These are phyloP conservation scores for Ceratobasidium sp. DNA, from an alignment of 1,284 basidiomycete species.

Conservation along the genomic window DNA sequence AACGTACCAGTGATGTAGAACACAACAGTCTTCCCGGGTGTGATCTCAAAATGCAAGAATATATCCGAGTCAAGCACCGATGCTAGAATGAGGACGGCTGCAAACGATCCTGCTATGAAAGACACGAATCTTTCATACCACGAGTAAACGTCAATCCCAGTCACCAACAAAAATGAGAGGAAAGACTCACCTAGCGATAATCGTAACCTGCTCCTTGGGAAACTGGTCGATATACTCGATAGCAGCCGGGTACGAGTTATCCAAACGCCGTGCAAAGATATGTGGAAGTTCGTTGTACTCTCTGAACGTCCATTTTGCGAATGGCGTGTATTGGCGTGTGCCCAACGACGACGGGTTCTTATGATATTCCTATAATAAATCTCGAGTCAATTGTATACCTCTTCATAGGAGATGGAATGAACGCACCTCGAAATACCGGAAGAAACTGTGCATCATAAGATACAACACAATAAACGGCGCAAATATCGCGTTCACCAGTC, in stretches of 20 bases:
- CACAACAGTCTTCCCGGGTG: slow-evolving; percentile 89
- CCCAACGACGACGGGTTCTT: slow-evolving; percentile 97
- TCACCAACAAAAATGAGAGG: neutral
- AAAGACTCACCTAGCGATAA: slow-evolving; percentile 82
- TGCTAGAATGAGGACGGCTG: slow-evolving; percentile 90
- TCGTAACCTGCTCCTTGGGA: slow-evolving; percentile 91
- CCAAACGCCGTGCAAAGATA: slow-evolving; percentile 86
- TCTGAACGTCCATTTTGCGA: slow-evolving; percentile 98
- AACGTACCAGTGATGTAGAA: slow-evolving; percentile 81
- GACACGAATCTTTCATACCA: slow-evolving; percentile 82
- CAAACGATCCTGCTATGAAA: slow-evolving; percentile 96
- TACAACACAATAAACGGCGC: slow-evolving; percentile 99
- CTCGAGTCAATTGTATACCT: neutral
- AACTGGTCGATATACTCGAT: slow-evolving; percentile 98
- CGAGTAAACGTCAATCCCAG: neutral
- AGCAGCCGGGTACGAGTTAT: slow-evolving; percentile 89
- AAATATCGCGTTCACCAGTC: slow-evolving; percentile 92
- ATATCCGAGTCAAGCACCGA: slow-evolving; percentile 93
- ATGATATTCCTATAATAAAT: slow-evolving; percentile 87
- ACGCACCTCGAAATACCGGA: slow-evolving; percentile 96
- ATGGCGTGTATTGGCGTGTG: slow-evolving; percentile 91
- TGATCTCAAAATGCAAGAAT: slow-evolving; percentile 94
- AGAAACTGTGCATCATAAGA: slow-evolving; percentile 97
- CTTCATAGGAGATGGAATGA: neutral
- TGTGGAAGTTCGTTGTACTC: slow-evolving; percentile 99